Evolutionary conservation across 768 basidiomycete species (phyloP).

Genomic region (Terana coerulea): DNA sequence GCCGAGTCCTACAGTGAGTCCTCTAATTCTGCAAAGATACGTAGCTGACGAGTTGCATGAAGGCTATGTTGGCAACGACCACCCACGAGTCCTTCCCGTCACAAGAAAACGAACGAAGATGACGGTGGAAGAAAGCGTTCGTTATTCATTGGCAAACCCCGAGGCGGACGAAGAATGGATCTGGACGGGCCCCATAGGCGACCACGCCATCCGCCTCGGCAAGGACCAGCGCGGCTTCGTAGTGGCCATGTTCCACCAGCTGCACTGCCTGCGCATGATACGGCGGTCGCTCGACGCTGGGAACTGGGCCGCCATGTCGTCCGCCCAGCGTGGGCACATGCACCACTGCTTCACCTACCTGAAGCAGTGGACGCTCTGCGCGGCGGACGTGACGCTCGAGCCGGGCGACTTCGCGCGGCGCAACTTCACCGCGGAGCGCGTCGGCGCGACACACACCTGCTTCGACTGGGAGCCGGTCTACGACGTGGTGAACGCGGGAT

Average conservation of each 20-base stretch:
- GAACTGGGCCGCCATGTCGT: neutral
- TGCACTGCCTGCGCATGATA: slow-evolving; percentile 34
- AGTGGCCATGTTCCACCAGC: slow-evolving; percentile 35
- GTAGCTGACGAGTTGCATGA: neutral
- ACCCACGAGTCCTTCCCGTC: slow-evolving; percentile 24
- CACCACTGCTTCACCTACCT: slow-evolving; percentile 33
- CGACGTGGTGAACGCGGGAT: slow-evolving; percentile 18
- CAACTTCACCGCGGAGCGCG: slow-evolving; percentile 15
- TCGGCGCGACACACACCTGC: slow-evolving; percentile 23
- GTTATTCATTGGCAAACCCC: slow-evolving; percentile 23
- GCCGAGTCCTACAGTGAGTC: slow-evolving; percentile 11
- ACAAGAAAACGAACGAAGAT: slow-evolving; percentile 17
- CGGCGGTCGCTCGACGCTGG: neutral
- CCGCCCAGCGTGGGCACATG: slow-evolving; percentile 7
- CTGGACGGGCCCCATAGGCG: slow-evolving; percentile 23
- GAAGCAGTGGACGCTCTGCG: slow-evolving; percentile 29
- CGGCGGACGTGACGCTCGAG: slow-evolving; percentile 29
- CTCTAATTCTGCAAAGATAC: neutral
- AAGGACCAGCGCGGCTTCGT: slow-evolving; percentile 30
- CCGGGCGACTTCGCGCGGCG: slow-evolving; percentile 18
- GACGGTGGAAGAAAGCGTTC: slow-evolving; percentile 28
- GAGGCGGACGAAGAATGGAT: slow-evolving; percentile 28
- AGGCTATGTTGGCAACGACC: slow-evolving; percentile 31
- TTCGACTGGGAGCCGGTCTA: slow-evolving; percentile 26
- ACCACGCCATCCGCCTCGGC: slow-evolving; percentile 30